Percentiles rank a stretch among this genome's conserved stretches.
phyloP scores from a whole-genome alignment of 2,329 filamentous ascomycete species.

The Thielaviopsis musarum region DNA sequence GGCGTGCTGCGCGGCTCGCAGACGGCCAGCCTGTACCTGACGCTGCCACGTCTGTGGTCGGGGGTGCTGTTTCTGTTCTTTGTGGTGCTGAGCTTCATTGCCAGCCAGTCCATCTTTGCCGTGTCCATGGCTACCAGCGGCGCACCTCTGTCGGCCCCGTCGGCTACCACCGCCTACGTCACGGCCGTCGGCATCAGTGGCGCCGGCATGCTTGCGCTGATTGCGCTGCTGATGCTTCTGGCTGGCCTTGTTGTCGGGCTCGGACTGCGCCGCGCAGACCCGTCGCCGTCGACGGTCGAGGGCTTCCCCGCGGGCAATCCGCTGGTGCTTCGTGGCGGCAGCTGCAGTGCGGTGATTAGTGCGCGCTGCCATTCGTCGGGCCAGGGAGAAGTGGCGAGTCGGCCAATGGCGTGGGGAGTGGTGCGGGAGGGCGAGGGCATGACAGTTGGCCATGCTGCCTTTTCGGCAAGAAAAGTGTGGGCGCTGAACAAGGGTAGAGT shows the following conservation, averaged over 20 bases:
- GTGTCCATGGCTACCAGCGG: constrained; percentile 17
- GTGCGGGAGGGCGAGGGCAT: constrained; percentile 24
- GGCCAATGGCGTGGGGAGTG: constrained; percentile 29
- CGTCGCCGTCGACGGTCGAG: constrained; percentile 20
- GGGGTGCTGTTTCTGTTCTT: constrained; percentile 29
- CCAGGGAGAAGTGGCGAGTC: constrained; percentile 18
- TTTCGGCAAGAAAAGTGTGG: constrained; percentile 22
- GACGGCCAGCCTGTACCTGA: constrained; percentile 30
- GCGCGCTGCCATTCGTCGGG: constrained; percentile 28
- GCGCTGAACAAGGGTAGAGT: constrained; percentile 21
- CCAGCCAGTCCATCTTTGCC: constrained; percentile 28
- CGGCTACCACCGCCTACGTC: constrained; percentile 12
- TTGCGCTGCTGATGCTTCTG: constrained; percentile 24
- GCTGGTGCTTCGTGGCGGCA: constrained; percentile 28
- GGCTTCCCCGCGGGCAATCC: constrained; percentile 29
- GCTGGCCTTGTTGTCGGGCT: constrained; percentile 21
- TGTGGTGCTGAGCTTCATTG: constrained; percentile 26
- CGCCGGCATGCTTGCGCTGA: constrained; percentile 24
- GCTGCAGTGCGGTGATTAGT: constrained; percentile 35
- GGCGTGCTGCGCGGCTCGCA: constrained; percentile 27
- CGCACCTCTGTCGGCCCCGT: constrained; percentile 11
- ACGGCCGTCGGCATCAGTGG: constrained; percentile 26
- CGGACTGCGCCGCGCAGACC: constrained; percentile 24
- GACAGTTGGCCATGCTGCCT: constrained; percentile 27
- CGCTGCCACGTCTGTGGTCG: constrained; percentile 29